Conservation (phyloP, 805 yeast species). For the Saccharomycopsis capsularis region DNA sequence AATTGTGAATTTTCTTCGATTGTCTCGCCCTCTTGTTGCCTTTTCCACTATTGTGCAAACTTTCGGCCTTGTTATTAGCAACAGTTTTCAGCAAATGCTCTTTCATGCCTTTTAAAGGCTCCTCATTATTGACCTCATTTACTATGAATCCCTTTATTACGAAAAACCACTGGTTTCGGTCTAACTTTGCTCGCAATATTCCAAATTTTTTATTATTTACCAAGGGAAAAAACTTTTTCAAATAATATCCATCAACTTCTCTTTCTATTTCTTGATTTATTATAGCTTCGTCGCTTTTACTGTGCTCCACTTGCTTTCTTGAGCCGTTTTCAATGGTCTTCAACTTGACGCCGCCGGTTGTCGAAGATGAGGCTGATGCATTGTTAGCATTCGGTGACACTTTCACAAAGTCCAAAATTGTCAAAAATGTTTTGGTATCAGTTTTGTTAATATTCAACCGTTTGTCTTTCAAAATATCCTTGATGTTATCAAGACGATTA, state of each 20-base stretch:
- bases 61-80: background rate
- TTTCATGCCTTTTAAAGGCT: too few species aligned
- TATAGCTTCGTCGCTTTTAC: slow-evolving; percentile 8
- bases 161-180: slow-evolving; percentile 27
- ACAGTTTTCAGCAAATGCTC: too few species aligned
- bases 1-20: slow-evolving; percentile 10
- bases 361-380: background rate
- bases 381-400: slow-evolving; percentile 22
- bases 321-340: background rate
- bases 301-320: background rate
- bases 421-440: slow-evolving; percentile 19
- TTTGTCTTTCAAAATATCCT: slow-evolving; percentile 40
- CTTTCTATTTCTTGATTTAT: slow-evolving; percentile 31
- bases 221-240: slow-evolving; percentile 23
- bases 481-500: slow-evolving; percentile 55
- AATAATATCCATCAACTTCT: slow-evolving; percentile 28
- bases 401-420: slow-evolving; percentile 42
- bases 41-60: background rate
- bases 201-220: slow-evolving; percentile 28
- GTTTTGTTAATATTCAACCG: slow-evolving; percentile 39
- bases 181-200: slow-evolving; percentile 32
- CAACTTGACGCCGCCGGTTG: background rate
- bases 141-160: slow-evolving; percentile 24
- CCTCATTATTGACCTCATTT: too few species aligned
- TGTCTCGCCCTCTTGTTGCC: too few species aligned